Conservation (phyloP, 108 stramenopile genomes). For the Nitzschia sp. region DNA sequence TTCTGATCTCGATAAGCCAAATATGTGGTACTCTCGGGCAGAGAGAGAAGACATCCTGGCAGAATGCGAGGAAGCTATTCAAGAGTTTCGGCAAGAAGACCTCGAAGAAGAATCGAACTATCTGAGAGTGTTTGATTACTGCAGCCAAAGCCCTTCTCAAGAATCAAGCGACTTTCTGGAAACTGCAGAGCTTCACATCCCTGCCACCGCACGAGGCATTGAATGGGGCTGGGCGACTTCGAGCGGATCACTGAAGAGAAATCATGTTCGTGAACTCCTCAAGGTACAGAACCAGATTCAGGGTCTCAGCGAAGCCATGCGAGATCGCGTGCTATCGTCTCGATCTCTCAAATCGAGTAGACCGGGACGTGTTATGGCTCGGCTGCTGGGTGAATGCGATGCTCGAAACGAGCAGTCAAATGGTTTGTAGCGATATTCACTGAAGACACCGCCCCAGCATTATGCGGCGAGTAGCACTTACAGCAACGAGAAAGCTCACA, state of each 20-base stretch:
- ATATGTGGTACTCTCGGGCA: slow-evolving; percentile 21
- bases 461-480: too few species aligned
- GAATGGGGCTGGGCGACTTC: slow-evolving; percentile 23
- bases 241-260: not conserved
- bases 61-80: slow-evolving; percentile 19
- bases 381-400: slow-evolving; percentile 30
- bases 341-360: slow-evolving; percentile 16
- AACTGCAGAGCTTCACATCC: slow-evolving; percentile 14
- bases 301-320: not conserved
- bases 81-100: slow-evolving; percentile 2
- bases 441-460: too few species aligned
- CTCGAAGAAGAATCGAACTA: slow-evolving; percentile 10
- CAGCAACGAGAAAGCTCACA: too few species aligned
- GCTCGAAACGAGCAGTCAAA: slow-evolving; percentile 15
- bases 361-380: slow-evolving; percentile 22
- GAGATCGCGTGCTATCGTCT: slow-evolving; percentile 20
- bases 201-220: slow-evolving; percentile 16
- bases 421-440: too few species aligned
- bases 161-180: slow-evolving; percentile 22
- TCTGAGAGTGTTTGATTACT: slow-evolving; percentile 4
- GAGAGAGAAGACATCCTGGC: slow-evolving; percentile 7
- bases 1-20: slow-evolving; percentile 19
- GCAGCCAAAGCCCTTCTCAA: slow-evolving; percentile 2
- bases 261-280: slow-evolving; percentile 20
- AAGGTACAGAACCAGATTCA: slow-evolving; percentile 13